These are phyloP conservation scores for Ambispora gerdemannii DNA, from an alignment of 192 early-diverging fungal species.

Conservation along the genomic window DNA sequence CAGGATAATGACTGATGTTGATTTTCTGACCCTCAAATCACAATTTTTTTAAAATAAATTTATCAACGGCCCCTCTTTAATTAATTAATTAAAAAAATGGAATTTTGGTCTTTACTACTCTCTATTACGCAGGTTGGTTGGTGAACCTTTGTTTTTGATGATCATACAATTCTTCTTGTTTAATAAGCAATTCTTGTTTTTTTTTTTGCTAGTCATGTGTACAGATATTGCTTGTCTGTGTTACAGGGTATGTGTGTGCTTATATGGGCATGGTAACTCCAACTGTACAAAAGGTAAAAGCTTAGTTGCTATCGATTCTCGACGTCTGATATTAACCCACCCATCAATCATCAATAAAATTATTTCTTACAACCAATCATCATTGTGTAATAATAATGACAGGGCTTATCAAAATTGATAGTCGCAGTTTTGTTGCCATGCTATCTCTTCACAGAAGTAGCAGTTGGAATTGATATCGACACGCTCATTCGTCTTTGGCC, in stretches of 20 bases:
- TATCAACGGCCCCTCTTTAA: no score
- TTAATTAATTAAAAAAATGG: no score
- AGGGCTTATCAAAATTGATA: slow-evolving; percentile 13
- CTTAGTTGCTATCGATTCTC: no score
- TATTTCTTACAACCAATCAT: no score
- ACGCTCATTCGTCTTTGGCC: slow-evolving; percentile 27
- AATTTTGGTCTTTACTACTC: no score
- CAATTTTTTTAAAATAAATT: no score
- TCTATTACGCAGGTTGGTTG: no score
- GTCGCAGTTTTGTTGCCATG: slow-evolving; percentile 26
- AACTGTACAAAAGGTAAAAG: not conserved
- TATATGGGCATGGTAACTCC: not conserved
- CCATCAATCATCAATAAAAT: not conserved
- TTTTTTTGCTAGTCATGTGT: not conserved
- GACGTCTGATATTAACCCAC: not conserved
- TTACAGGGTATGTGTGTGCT: not conserved
- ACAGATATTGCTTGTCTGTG: not conserved
- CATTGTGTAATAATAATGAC: not conserved
- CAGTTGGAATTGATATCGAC: slow-evolving; percentile 1
- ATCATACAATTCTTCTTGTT: no score
- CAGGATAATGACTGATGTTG: no score
- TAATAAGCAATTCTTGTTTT: no score
- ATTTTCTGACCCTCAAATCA: no score
- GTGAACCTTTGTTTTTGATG: no score
- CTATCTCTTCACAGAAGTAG: slow-evolving; percentile 23